Evolutionary conservation across 306 rosid genomes (phyloP), one percentile per base, ranked within the genome.

Genomic region (Comarum palustre): DNA sequence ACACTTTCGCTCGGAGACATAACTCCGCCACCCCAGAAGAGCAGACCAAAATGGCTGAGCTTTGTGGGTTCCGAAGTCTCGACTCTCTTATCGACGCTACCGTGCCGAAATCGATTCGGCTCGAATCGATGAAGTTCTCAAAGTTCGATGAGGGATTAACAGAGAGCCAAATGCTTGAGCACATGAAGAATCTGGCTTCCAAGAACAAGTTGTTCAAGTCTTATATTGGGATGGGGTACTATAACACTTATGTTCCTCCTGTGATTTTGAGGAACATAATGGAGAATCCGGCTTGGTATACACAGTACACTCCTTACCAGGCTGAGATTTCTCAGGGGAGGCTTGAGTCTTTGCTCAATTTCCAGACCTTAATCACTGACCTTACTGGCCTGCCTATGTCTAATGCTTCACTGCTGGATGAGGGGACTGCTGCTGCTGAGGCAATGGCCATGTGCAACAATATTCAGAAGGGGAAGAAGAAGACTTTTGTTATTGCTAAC

Each of bases 251-350:
- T 71, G 99, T 95, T 58, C 99, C 99, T 2, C 96, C 96, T 27
- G 99, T 85, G 65, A 92, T 95, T 72, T 85, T 92, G 89, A 92
- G 99, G 86, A 95, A 95, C 76, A 87, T 95, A 2, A 82, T 95
- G 97, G 99, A 95, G 60, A 95, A 95, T 46, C 99, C 99, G 52
- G 99, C 92, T 63, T 95, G 99, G 99, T 95, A 95, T 72, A 95
- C 99, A 2, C 99, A 95, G 66, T 95, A 95, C 79, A 95, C 99
- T 0, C 99, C 99, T 17, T 95, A 95, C 81, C 99, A 95, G 55
- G 99, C 99, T 57, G 99, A 95, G 93, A 95, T 95, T 62, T 86
- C 99, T 10, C 99, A 95, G 51, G 99, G 99, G 3, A 76, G 99
- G 55, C 96, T 95, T 45, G 99, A 95, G 68, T 91, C 97, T 8